phyloP scores from a whole-genome alignment of 306 rosid genomes.

The Potentilla sterilis region DNA sequence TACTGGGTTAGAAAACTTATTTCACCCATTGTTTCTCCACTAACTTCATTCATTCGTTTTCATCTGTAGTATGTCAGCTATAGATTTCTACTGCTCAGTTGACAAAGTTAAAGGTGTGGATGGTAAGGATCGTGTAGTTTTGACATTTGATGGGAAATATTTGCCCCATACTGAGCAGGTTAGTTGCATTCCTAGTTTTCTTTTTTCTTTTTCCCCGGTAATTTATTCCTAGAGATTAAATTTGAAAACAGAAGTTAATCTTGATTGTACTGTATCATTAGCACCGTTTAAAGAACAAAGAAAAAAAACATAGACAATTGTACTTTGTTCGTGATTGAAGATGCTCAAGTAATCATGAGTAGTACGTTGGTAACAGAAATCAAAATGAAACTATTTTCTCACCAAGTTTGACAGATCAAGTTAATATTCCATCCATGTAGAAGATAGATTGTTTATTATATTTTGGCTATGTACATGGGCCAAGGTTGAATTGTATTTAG shows the following conservation, averaged over 20 bases:
- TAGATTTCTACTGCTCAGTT: constrained; percentile 93
- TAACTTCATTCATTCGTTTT: constrained; percentile 4
- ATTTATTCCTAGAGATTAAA: neutral
- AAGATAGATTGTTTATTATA: neutral
- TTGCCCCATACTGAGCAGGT: constrained; percentile 86
- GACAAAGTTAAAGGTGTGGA: constrained; percentile 88
- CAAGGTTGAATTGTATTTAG: neutral
- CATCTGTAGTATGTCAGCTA: constrained; percentile 80
- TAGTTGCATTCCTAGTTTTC: constrained; percentile 26
- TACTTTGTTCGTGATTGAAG: neutral
- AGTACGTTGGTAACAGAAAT: neutral
- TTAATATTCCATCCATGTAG: neutral
- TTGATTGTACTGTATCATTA: neutral
- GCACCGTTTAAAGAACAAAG: neutral
- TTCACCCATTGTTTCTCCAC: constrained; percentile 1
- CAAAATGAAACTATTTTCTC: neutral
- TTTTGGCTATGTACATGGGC: neutral
- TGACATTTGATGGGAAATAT: constrained; percentile 84
- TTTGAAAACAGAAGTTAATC: neutral
- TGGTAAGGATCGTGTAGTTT: constrained; percentile 86
- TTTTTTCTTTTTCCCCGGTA: constrained; percentile 23
- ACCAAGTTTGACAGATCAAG: neutral
- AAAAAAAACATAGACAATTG: neutral
- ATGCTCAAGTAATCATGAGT: neutral
- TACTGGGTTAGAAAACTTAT: constrained; percentile 12